Base-by-base conservation (phyloP, 306 rosid species). In the Vigna angularis region DNA sequence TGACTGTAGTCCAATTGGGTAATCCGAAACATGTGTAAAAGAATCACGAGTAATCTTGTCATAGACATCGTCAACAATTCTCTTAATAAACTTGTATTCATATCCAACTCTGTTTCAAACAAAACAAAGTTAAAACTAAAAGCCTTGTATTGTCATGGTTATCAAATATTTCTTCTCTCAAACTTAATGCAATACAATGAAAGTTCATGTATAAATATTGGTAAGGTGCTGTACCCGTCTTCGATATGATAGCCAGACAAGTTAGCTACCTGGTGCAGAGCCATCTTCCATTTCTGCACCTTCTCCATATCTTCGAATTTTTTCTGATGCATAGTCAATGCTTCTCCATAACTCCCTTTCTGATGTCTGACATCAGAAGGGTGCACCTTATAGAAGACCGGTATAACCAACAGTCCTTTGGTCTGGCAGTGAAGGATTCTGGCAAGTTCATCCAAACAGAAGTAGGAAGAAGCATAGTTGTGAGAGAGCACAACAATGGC, bases 391-490 rank as follows among this genome's bases (percentile, higher is more conserved):
- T 73, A 80, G 17, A 80, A 80, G 0, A 80, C 20, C 0, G 79
- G 84, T 7, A 44, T 32, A 4, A 81, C 71, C 10, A n/a, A 7
- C 7, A 28, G 1, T 15, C 24, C 71, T 6, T 57, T 75, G 0
- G 15, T 12, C 22, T 13, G 10, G 8, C 42, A 22, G 16, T 74
- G 36, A 36, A 74, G 16, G 63, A 81, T 67, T 3, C 1, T 0
- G 17, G n/a, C 74, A 65, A 80, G 83, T 17, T 72, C 79, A 5
- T 65, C 52, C 7, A 80, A 51, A 10, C 79, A 80, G 56, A 42
- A 65, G 0, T 74, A 44, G 0, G 83, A 73, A 62, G 40, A 52
- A 3, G 68, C 61, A 64, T 73, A 80, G 38, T 64, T 13, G 0
- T 3, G 1, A 1, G 74, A 80, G 61, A 80, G 36, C 10, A 80